Percentiles rank a stretch among this genome's conserved stretches.
phyloP scores from a whole-genome alignment of 768 basidiomycete species.

The Sporobolomyces roseus region DNA sequence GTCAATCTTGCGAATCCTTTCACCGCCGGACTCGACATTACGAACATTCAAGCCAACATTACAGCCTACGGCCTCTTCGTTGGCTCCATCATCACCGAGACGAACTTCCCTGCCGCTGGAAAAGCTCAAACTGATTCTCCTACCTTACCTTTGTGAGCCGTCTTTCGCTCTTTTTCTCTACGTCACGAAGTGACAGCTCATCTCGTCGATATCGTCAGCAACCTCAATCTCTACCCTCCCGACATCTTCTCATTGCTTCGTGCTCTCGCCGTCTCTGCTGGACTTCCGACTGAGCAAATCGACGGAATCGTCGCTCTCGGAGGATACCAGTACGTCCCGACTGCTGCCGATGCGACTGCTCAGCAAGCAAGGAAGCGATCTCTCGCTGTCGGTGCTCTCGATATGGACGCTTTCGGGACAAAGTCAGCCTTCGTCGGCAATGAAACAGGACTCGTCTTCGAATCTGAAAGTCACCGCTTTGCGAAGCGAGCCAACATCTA shows the following conservation, averaged over 20 bases:
- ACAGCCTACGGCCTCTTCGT: slow-evolving; percentile 61
- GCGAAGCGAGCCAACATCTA: slow-evolving; percentile 53
- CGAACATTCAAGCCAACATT: slow-evolving; percentile 60
- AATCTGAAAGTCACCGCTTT: slow-evolving; percentile 48
- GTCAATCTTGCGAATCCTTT: slow-evolving; percentile 63
- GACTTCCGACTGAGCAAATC: slow-evolving; percentile 59
- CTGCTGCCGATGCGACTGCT: background rate
- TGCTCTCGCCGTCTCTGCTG: slow-evolving; percentile 63
- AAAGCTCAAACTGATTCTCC: slow-evolving; percentile 61
- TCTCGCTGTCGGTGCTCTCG: background rate
- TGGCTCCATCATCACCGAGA: slow-evolving; percentile 60
- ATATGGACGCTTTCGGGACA: background rate
- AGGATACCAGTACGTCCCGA: slow-evolving; percentile 56
- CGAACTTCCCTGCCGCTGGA: slow-evolving; percentile 57
- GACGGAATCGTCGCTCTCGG: slow-evolving; percentile 65
- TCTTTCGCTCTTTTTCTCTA: background rate
- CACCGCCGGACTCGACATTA: slow-evolving; percentile 59
- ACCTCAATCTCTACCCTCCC: slow-evolving; percentile 64
- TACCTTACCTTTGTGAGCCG: slow-evolving; percentile 47
- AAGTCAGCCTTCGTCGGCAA: background rate
- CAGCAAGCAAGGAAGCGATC: slow-evolving; percentile 1
- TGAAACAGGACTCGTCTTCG: slow-evolving; percentile 46
- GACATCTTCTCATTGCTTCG: slow-evolving; percentile 69
- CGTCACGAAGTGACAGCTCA: background rate
- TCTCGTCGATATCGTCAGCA: slow-evolving; percentile 45